phyloP scores from a whole-genome alignment of 495 filamentous ascomycete species.

The Xylaria bambusicola region DNA sequence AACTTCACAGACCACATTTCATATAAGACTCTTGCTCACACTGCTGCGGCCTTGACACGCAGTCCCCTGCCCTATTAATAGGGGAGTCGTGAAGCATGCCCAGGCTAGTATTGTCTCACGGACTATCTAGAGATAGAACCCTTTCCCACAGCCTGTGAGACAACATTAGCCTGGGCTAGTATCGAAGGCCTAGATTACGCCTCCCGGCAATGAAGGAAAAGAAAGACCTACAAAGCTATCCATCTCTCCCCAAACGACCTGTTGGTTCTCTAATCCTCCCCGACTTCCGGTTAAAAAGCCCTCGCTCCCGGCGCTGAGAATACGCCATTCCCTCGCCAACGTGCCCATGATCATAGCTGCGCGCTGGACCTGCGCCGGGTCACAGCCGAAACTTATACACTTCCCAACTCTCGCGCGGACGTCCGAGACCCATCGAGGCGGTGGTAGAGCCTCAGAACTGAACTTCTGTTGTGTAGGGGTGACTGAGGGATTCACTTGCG shows the following conservation, averaged over 20 bases:
- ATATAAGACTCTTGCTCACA: not conserved
- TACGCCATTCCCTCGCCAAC: conserved; percentile 74
- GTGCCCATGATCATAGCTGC: conserved; percentile 63
- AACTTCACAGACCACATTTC: not conserved
- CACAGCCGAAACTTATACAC: conserved; percentile 80
- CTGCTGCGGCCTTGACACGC: not conserved
- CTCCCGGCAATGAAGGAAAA: not conserved
- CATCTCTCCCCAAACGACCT: conserved; percentile 91
- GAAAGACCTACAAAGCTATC: conserved; percentile 53
- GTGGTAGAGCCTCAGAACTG: conserved; percentile 22
- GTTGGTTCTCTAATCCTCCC: conserved; percentile 68
- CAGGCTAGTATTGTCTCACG: not conserved
- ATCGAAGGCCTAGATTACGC: not conserved
- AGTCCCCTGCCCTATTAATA: too few relatives aligned
- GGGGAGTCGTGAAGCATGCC: too few relatives aligned
- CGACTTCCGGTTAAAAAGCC: conserved; percentile 73
- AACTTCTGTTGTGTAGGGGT: not conserved
- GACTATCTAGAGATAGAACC: not conserved
- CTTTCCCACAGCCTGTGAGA: not conserved
- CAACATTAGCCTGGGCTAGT: not conserved
- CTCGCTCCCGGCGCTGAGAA: conserved; percentile 73
- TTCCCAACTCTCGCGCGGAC: conserved; percentile 74
- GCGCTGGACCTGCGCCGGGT: conserved; percentile 57
- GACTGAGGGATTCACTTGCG: not conserved
- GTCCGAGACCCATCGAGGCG: conserved; percentile 72